Conservation (phyloP, 306 rosid genomes). For the Cicer arietinum region DNA sequence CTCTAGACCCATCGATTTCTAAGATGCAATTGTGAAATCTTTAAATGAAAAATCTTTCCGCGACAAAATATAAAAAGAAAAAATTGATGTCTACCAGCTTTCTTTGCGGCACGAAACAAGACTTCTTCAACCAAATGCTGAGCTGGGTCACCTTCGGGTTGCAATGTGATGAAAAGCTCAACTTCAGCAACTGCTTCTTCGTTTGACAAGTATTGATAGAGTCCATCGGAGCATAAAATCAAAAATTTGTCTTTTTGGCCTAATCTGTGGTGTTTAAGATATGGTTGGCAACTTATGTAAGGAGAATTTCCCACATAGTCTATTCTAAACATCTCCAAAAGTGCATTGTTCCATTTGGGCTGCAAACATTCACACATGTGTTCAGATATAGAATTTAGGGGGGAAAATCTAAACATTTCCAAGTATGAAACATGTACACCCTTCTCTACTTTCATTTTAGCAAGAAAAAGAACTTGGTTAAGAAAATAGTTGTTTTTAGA, state of each 20-base stretch:
- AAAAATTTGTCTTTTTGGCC: slow-evolving; percentile 88
- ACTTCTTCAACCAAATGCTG: slow-evolving; percentile 96
- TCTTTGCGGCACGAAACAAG: slow-evolving; percentile 91
- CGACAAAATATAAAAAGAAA: too few relatives aligned
- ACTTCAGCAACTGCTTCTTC: slow-evolving; percentile 98
- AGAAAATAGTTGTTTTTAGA: neutral
- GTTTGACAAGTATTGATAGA: slow-evolving; percentile 90
- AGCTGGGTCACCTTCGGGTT: slow-evolving; percentile 98
- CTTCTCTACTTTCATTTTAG: too few relatives aligned
- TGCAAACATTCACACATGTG: slow-evolving; percentile 49
- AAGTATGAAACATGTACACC: too few relatives aligned
- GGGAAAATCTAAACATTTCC: neutral
- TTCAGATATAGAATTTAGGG: neutral
- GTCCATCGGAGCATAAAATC: slow-evolving; percentile 92
- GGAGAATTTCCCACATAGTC: slow-evolving; percentile 87
- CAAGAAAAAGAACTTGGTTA: slow-evolving; percentile 11
- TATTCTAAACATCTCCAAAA: slow-evolving; percentile 87
- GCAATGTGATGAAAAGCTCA: slow-evolving; percentile 85
- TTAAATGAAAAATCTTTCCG: neutral
- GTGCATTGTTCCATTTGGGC: slow-evolving; percentile 99
- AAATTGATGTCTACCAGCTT: slow-evolving; percentile 61
- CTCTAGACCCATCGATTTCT: neutral
- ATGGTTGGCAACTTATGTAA: slow-evolving; percentile 87
- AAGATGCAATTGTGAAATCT: neutral
- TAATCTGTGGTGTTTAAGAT: slow-evolving; percentile 84